A percentile compares a stretch with the other conserved stretches of the same genome.
Conservation (phyloP, 306 rosid species). For the Biancaea sappan region DNA sequence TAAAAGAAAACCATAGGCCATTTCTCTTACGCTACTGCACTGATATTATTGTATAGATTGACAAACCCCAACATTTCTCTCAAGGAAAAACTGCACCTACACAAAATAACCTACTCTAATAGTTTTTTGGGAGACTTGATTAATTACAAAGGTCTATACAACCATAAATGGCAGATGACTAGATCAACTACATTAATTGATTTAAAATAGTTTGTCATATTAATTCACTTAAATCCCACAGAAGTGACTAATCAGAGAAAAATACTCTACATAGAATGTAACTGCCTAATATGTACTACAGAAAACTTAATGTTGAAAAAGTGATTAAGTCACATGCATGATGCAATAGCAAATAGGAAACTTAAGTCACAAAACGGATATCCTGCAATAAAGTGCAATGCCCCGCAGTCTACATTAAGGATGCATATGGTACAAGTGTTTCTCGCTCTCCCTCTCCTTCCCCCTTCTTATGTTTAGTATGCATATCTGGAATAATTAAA, state of each 20-base stretch:
- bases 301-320: background rate
- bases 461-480: background rate
- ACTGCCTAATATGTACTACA: background rate
- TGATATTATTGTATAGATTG: background rate
- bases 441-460: background rate
- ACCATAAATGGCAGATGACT: slow-evolving; percentile 15
- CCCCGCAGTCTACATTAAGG: background rate
- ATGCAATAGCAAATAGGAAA: background rate
- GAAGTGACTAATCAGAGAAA: background rate
- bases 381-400: background rate
- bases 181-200: background rate
- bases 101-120: slow-evolving; percentile 21
- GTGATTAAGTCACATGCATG: background rate
- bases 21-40: slow-evolving; percentile 16
- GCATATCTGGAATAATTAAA: background rate
- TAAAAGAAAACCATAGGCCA: background rate
- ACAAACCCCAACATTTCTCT: background rate
- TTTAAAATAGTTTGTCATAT: background rate
- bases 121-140: background rate
- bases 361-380: background rate
- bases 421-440: background rate
- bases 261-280: background rate
- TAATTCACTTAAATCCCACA: background rate
- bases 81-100: background rate
- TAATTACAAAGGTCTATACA: background rate